Percentiles rank a stretch among this genome's conserved stretches.
These are phyloP conservation scores for Fraxinus velutina DNA, from an alignment of 305 asterid genomes.

Conservation along the genomic window DNA sequence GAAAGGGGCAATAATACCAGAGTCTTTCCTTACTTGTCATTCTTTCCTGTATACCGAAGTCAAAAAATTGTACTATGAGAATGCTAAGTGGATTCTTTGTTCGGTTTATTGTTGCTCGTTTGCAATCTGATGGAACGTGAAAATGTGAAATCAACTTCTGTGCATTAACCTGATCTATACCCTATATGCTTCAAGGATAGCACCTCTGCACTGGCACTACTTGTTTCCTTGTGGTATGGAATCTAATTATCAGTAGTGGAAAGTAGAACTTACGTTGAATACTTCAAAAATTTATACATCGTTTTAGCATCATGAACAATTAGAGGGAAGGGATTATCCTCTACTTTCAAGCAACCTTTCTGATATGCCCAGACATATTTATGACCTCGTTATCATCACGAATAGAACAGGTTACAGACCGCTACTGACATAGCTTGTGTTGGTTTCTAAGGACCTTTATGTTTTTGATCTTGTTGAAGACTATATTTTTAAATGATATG, in stretches of 20 bases:
- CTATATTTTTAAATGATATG: not conserved
- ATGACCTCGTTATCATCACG: not conserved
- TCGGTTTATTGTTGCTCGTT: not conserved
- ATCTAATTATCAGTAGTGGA: not conserved
- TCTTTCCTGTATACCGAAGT: not conserved
- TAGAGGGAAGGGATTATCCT: conserved; percentile 8
- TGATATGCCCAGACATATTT: not conserved
- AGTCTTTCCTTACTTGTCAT: not conserved
- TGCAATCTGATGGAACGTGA: conserved; percentile 3
- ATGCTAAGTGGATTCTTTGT: not conserved
- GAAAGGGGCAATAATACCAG: conserved; percentile 3
- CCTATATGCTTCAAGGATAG: not conserved
- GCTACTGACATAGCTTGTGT: not conserved
- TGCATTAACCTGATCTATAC: not conserved
- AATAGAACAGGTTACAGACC: not conserved
- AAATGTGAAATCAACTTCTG: not conserved
- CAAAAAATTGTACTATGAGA: not conserved
- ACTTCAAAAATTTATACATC: not conserved
- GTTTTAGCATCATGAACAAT: conserved; percentile 1
- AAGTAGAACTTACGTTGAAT: conserved; percentile 1
- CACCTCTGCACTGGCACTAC: conserved; percentile 5
- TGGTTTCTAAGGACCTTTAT: not conserved
- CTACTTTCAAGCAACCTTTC: conserved; percentile 2
- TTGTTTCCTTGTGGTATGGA: conserved; percentile 7
- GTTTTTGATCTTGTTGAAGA: not conserved